Evolutionary conservation across 208 protist species (phyloP), one percentile per base, ranked within the genome.

Genomic region (Crithidia acanthocephali): DNA sequence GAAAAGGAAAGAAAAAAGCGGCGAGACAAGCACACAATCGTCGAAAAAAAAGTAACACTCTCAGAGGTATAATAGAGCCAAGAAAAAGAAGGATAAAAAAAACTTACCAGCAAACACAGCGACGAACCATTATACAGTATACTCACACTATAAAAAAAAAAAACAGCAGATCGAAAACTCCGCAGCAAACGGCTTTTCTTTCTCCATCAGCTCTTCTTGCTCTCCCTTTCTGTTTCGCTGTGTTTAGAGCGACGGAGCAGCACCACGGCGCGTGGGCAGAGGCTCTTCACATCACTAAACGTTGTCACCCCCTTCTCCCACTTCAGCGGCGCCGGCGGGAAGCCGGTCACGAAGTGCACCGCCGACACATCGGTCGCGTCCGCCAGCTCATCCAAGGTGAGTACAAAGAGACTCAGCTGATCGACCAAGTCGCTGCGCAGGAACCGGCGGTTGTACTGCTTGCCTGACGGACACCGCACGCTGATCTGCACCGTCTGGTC

Each of bases 201-300:
- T n/a, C n/a, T n/a, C n/a, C n/a, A n/a, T n/a, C n/a, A n/a, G n/a
- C n/a, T n/a, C n/a, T 40, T 40, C 35, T 40, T 11, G 11, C 11
- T 40, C 35, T 40, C 11, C 35, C 35, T 40, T 11, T 40, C 48
- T 2, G n/a, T 53, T 6, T 23, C 15, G 28, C 27, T 25, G 0
- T 8, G 33, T 27, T 47, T 64, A 22, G 45, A 74, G n/a, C 76
- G 75, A 10, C 86, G 85, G 56, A 93, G 76, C 44, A 90, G 59
- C 35, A 96, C 88, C 13, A 84, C 84, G 20, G 88, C 84, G 37
- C 88, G 72, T 2, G 91, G 86, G 45, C 84, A 82, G 30, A 96
- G 66, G 27, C 27, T 71, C 56, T 65, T 75, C 23, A 93, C 65
- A 13, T 94, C 85, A 20, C 72, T 74, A 65, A 92, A 83, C 11